phyloP scores from a whole-genome alignment of 768 basidiomycete species.

The Dacryopinax primogenitus region DNA sequence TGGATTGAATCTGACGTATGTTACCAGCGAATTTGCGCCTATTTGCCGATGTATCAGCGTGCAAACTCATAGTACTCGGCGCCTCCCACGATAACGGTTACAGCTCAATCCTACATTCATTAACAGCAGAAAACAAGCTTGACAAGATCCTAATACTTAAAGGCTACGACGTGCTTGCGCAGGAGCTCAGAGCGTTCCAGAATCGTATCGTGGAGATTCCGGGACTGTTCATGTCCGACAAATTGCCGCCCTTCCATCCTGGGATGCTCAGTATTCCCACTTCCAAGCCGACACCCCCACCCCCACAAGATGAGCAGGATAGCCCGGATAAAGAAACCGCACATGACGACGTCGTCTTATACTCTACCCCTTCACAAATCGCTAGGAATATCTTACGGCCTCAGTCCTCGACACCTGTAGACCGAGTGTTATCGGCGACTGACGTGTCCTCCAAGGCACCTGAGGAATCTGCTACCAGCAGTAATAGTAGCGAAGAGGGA shows the following conservation, averaged over 20 bases:
- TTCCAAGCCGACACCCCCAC: neutral
- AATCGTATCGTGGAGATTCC: neutral
- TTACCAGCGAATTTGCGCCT: neutral
- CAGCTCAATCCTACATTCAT: conserved; percentile 5
- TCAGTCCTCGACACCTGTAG: neutral
- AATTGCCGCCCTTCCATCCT: neutral
- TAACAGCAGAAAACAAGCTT: conserved; percentile 9
- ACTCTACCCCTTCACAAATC: neutral
- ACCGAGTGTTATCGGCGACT: neutral
- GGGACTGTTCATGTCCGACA: conserved; percentile 1
- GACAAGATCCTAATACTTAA: conserved; percentile 9
- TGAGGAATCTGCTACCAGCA: neutral
- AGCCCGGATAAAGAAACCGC: neutral
- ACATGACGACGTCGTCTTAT: neutral
- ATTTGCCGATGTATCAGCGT: neutral
- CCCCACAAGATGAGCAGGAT: neutral
- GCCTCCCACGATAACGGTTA: conserved; percentile 3
- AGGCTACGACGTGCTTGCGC: neutral
- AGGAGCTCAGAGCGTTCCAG: neutral
- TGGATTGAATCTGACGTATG: neutral
- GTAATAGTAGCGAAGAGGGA: neutral
- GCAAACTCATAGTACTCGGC: conserved; percentile 1
- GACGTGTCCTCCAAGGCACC: neutral
- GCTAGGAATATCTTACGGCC: neutral
- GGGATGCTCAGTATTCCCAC: neutral